These are phyloP conservation scores for Skeletonema menzelii DNA, from an alignment of 108 stramenopile genomes.

Conservation along the genomic window DNA sequence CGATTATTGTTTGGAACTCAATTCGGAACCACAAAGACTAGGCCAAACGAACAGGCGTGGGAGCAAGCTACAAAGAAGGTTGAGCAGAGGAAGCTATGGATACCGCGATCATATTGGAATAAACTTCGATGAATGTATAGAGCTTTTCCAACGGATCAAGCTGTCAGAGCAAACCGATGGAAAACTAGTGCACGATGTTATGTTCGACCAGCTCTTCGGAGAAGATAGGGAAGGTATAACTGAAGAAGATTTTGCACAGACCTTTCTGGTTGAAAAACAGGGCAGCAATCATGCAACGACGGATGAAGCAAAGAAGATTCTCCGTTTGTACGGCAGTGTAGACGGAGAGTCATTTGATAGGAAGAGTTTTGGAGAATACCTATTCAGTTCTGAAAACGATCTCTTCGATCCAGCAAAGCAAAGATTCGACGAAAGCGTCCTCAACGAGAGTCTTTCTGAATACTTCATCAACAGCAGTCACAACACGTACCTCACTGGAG, in stretches of 20 bases:
- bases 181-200: slow-evolving; percentile 18
- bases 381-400: slow-evolving; percentile 56
- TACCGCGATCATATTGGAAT: slow-evolving; percentile 21
- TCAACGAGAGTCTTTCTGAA: slow-evolving; percentile 75
- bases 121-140: slow-evolving; percentile 52
- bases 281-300: slow-evolving; percentile 52
- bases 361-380: slow-evolving; percentile 60
- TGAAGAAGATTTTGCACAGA: slow-evolving; percentile 45
- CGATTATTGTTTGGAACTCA: slow-evolving; percentile 5
- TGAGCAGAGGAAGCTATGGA: not conserved
- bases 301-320: slow-evolving; percentile 44
- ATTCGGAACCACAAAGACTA: not conserved
- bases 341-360: slow-evolving; percentile 53
- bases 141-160: slow-evolving; percentile 49
- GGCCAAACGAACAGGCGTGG: not conserved
- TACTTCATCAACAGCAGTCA: slow-evolving; percentile 96
- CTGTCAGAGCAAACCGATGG: slow-evolving; percentile 9
- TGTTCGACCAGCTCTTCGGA: slow-evolving; percentile 63
- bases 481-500: slow-evolving; percentile 96
- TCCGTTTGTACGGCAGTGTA: slow-evolving; percentile 49
- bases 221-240: slow-evolving; percentile 41
- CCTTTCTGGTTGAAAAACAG: slow-evolving; percentile 59
- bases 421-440: slow-evolving; percentile 36
- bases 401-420: slow-evolving; percentile 64
- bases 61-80: slow-evolving; percentile 1